Conservation (phyloP, 108 stramenopile species). For the Cyclostephanos invisitatus region DNA sequence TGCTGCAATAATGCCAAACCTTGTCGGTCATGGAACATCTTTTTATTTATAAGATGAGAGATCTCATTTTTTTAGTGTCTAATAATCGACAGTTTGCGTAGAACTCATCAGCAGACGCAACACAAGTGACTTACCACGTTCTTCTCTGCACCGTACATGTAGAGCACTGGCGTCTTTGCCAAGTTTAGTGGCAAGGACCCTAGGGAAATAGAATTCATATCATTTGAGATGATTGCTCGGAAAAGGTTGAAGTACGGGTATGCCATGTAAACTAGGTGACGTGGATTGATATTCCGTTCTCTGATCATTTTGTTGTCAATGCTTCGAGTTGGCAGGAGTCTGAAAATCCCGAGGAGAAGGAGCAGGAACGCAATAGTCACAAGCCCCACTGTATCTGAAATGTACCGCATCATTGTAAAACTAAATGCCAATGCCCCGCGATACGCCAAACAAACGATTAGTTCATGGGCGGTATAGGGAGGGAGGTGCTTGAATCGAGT, state of each 20-base stretch:
- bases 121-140: constrained; percentile 25
- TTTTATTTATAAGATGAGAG: background rate
- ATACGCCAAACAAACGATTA: constrained; percentile 23
- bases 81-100: no score
- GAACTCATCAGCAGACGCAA: background rate
- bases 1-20: constrained; percentile 47
- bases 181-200: constrained; percentile 39
- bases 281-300: constrained; percentile 10
- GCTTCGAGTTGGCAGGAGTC: constrained; percentile 15
- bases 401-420: constrained; percentile 22
- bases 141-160: constrained; percentile 52
- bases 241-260: constrained; percentile 52
- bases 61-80: background rate
- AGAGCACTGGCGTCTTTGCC: constrained; percentile 52
- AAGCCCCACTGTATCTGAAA: constrained; percentile 35
- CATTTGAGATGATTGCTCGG: constrained; percentile 9
- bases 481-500: constrained; percentile 1
- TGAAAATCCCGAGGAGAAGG: constrained; percentile 17
- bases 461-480: constrained; percentile 17
- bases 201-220: background rate
- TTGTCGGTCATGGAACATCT: constrained; percentile 49
- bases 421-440: constrained; percentile 24
- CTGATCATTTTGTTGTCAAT: constrained; percentile 23
- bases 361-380: constrained; percentile 6
- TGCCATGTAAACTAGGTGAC: constrained; percentile 41